Base-by-base conservation (phyloP, 352 stramenopile species). In the Globisporangium paddicum region DNA sequence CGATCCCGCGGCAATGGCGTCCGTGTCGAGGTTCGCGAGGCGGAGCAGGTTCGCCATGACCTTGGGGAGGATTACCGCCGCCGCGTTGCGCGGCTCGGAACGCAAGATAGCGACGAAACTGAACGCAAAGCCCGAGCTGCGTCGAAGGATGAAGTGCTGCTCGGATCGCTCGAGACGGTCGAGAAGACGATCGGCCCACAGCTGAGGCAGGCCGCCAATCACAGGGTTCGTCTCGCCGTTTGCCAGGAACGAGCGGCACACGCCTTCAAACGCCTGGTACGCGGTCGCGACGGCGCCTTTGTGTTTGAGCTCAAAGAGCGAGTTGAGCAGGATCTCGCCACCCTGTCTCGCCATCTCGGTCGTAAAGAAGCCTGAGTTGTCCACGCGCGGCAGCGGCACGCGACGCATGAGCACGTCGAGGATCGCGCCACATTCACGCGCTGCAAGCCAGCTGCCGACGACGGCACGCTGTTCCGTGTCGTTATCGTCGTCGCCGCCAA, bases 301-400 rank as follows among this genome's bases (percentile, higher is more conserved):
- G 72, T 97, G 89, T 57, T 96, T 96, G 18, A 97, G 73, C 38
- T 89, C 79, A 57, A 95, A 90, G 16, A 97, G 64, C 47, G 86
- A 82, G 63, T 92, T 82, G 5, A 96, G 62, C 18, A 96, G 69
- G 49, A 74, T 79, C 50, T 93, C 83, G 14, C 86, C 89, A 34
- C 71, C 72, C 18, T 67, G 62, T n/a, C 78, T 62, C 7, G 83
- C 77, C 57, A 81, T 79, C 19, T 87, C 74, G 19, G 69, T 64
- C 2, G 77, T 71, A 40, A 87, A 80, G n/a, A 77, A 76, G 21
- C 69, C 55, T 8, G 71, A 28, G 9, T 50, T 26, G 34, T 70
- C 60, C 8, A 64, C 58, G 11, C 51, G 55, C 13, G 82, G 66
- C 54, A 89, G 62, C 21, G 85, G 71, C 37, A 88, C 66, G 34